Percentiles rank a stretch among this genome's conserved stretches.
These are phyloP conservation scores for Mortierella sp. DNA, from an alignment of 371 early-diverging fungal species.

Conservation along the genomic window DNA sequence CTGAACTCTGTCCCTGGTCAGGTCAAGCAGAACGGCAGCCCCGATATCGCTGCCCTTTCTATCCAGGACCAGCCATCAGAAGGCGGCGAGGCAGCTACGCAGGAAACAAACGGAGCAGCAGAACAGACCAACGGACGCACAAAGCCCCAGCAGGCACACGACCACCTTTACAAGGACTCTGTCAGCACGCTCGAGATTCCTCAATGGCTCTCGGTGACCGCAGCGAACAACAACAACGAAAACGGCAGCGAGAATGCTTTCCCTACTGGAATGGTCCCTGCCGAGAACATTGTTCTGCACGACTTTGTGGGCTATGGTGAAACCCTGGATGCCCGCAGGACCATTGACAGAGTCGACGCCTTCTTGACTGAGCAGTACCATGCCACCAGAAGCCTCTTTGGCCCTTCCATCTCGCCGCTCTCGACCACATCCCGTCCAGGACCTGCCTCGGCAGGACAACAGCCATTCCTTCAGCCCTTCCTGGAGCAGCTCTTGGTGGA, in stretches of 20 bases:
- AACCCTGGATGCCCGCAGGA: slow-evolving; percentile 33
- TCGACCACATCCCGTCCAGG: slow-evolving; percentile 68
- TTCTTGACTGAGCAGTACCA: slow-evolving; percentile 41
- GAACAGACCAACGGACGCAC: background rate
- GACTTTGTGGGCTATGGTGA: slow-evolving; percentile 58
- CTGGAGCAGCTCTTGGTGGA: slow-evolving; percentile 46
- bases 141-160: slow-evolving; percentile 3
- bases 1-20: slow-evolving; percentile 72
- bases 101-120: slow-evolving; percentile 15
- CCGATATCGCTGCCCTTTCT: slow-evolving; percentile 77
- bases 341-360: slow-evolving; percentile 45
- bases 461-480: slow-evolving; percentile 62
- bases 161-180: slow-evolving; percentile 22
- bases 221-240: background rate
- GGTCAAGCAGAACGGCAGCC: slow-evolving; percentile 70
- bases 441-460: slow-evolving; percentile 79
- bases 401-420: slow-evolving; percentile 35
- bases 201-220: slow-evolving; percentile 31
- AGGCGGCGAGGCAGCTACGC: slow-evolving; percentile 3
- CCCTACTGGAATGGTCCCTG: slow-evolving; percentile 26
- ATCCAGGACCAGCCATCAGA: slow-evolving; percentile 43
- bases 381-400: slow-evolving; percentile 42
- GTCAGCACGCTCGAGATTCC: slow-evolving; percentile 54
- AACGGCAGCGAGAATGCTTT: slow-evolving; percentile 3
- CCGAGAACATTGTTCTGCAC: slow-evolving; percentile 47